Base-by-base conservation (phyloP, 331 rosid species). In the Saraca asoca region DNA sequence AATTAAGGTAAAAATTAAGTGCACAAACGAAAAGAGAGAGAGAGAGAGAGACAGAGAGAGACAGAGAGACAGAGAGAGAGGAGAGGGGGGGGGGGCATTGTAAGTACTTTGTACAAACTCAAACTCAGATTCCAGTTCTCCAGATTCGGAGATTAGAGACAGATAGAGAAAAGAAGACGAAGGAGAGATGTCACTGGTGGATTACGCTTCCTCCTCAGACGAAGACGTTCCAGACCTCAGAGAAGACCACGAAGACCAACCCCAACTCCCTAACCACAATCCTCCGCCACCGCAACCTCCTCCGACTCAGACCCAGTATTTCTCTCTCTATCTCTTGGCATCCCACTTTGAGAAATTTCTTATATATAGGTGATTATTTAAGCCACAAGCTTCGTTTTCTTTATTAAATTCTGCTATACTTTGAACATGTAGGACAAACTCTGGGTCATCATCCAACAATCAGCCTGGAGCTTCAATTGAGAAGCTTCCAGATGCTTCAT, bases 401-500 rank as follows among this genome's bases (percentile, higher is more conserved):
- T 43, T 62, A 14, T 12, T n/a, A 50, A 7, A 56, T 55, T 60
- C 57, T 15, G 19, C 53, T 66, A 42, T 62, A 58, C 38, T 69
- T 49, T 66, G 42, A 51, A 17, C 38, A 48, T 78, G 76, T 63
- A 75, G 88, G 83, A 77, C 41, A 9, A 69, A 78, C 72, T 59
- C 81, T 29, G 79, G 69, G 72, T 60, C 77, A 54, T 46, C 80
- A 35, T 59, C 88, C 29, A 61, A 65, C 60, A 79, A 20, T 66
- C 71, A 50, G 53, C 75, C 59, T 19, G 78, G 81, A 74, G 75
- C 80, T 71, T 70, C 79, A 9, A 41, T 76, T 20, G 85, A 72
- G 78, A 83, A 76, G 71, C 98, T 93, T 71, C 98, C 98, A 9
- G 98, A 93, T 71, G 98, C 91, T 79, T 87, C 97, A 6, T 63